Evolutionary conservation across 352 stramenopile species (phyloP).

Genomic region (Stramenopiles sp.): DNA sequence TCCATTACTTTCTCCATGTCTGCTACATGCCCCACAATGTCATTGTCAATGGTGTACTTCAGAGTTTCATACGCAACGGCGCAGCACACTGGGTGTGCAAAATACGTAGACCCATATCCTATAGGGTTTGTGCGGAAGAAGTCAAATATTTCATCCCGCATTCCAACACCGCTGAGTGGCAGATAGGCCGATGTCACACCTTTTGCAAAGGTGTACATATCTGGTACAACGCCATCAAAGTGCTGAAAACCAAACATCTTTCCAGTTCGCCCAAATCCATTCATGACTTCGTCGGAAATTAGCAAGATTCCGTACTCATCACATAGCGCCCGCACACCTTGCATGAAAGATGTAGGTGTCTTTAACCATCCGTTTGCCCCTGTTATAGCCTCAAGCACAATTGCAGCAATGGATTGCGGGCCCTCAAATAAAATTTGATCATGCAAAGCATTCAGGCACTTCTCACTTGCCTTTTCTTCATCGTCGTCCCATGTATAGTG

Average conservation of each 20-base stretch:
- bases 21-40: constrained; percentile 28
- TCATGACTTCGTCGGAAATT: constrained; percentile 37
- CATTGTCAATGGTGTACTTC: constrained; percentile 29
- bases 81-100: constrained; percentile 31
- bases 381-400: constrained; percentile 29
- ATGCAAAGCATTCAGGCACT: constrained; percentile 29
- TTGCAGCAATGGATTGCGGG: constrained; percentile 29
- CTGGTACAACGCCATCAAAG: constrained; percentile 32
- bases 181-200: constrained; percentile 26
- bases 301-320: too few relatives aligned
- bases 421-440: constrained; percentile 35
- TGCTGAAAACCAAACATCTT: constrained; percentile 35
- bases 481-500: constrained; percentile 27
- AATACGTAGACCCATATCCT: constrained; percentile 27
- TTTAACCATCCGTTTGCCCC: constrained; percentile 29
- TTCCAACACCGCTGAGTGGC: constrained; percentile 28
- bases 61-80: constrained; percentile 30
- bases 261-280: constrained; percentile 32
- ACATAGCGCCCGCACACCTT: too few relatives aligned
- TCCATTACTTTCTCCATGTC: constrained; percentile 27
- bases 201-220: constrained; percentile 31
- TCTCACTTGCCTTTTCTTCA: constrained; percentile 25
- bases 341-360: too few relatives aligned
- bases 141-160: constrained; percentile 23
- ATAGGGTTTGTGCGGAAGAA: constrained; percentile 34